Evolutionary conservation across 129 eudicot genomes (phyloP).

Genomic region (Pittosporum tobira): DNA sequence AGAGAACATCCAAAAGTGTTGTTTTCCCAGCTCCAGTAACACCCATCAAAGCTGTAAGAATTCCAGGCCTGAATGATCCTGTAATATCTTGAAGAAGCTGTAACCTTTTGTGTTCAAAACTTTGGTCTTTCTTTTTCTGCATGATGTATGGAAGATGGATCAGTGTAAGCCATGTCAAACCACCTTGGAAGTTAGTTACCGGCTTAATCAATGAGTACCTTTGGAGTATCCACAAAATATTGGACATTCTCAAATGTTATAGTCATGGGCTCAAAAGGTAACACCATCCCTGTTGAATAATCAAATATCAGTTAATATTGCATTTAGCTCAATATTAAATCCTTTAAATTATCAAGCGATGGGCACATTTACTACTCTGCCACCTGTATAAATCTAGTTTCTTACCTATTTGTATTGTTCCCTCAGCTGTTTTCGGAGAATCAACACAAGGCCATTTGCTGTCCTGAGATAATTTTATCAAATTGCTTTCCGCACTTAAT

Average conservation of each 20-base stretch:
- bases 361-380: too few species aligned
- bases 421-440: not conserved
- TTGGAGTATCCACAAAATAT: constrained; percentile 11
- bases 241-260: constrained; percentile 13
- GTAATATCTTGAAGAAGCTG: constrained; percentile 43
- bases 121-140: constrained; percentile 37
- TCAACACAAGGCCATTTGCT: not conserved
- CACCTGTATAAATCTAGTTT: not conserved
- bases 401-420: constrained; percentile 13
- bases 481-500: not conserved
- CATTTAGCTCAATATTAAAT: not conserved
- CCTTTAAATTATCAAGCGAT: not conserved
- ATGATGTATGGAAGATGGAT: not conserved
- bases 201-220: not conserved
- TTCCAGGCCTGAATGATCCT: constrained; percentile 53
- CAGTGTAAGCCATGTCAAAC: not conserved
- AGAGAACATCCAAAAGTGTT: constrained; percentile 48
- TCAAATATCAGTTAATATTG: not conserved
- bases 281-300: constrained; percentile 5
- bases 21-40: constrained; percentile 65
- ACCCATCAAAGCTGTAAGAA: constrained; percentile 53
- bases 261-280: constrained; percentile 9
- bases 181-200: not conserved
- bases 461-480: not conserved
- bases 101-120: constrained; percentile 22